phyloP scores from a whole-genome alignment of 495 filamentous ascomycete genomes.

The Aspergillus funiculosus region DNA sequence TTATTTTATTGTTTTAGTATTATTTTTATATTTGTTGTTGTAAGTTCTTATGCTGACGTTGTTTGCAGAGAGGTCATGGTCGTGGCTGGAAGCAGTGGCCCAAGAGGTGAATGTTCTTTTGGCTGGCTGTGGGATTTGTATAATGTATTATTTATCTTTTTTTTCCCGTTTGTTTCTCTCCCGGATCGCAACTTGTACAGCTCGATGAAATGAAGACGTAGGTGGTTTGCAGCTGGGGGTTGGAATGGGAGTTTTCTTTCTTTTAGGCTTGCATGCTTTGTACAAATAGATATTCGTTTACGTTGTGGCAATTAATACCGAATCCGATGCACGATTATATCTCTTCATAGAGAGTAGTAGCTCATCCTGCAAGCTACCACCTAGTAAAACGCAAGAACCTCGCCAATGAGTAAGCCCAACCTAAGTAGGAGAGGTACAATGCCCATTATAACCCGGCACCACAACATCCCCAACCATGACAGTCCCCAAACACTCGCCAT shows the following conservation, averaged over 20 bases:
- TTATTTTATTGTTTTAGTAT: background rate
- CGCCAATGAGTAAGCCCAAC: too few species aligned
- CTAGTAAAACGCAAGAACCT: too few species aligned
- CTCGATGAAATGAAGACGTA: slow-evolving; percentile 4
- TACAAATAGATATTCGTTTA: slow-evolving; percentile 17
- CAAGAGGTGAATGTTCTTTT: slow-evolving; percentile 38
- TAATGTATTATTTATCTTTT: slow-evolving; percentile 22
- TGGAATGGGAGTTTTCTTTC: slow-evolving; percentile 23
- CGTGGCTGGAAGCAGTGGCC: slow-evolving; percentile 90
- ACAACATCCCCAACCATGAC: slow-evolving; percentile 44
- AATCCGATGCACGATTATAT: background rate
- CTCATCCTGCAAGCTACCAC: too few species aligned
- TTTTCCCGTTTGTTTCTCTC: slow-evolving; percentile 19
- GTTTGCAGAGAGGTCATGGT: slow-evolving; percentile 69
- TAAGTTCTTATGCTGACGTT: slow-evolving; percentile 20
- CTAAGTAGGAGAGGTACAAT: too few species aligned
- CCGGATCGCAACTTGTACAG: slow-evolving; percentile 11
- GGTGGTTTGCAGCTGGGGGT: slow-evolving; percentile 28
- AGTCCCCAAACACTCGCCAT: slow-evolving; percentile 21
- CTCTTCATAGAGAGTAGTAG: too few species aligned
- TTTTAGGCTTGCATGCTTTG: slow-evolving; percentile 10
- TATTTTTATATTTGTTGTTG: background rate
- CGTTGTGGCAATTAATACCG: background rate
- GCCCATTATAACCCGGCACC: slow-evolving; percentile 24
- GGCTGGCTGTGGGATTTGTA: slow-evolving; percentile 23